A percentile compares a stretch with the other conserved stretches of the same genome.
Conservation (phyloP, 2,329 filamentous ascomycete species). For the Eutypella sp. region DNA sequence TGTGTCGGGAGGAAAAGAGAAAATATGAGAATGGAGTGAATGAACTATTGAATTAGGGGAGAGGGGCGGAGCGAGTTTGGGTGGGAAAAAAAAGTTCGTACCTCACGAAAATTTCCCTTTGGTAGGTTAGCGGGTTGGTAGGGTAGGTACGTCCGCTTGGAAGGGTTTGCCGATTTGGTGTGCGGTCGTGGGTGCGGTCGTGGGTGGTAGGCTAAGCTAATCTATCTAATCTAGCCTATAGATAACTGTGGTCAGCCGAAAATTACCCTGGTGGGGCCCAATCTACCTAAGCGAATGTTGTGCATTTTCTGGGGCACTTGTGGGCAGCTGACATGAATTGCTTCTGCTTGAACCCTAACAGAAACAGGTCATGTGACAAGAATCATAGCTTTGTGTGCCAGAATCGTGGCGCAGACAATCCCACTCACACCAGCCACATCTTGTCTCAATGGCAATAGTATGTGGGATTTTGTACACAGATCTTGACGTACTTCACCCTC, state of each 20-base stretch:
- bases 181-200: too few species aligned
- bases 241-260: too few species aligned
- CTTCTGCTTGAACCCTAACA: background rate
- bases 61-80: too few species aligned
- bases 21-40: conserved; percentile 16
- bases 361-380: background rate
- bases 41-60: too few species aligned
- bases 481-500: too few species aligned
- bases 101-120: conserved; percentile 19
- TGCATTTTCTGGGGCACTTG: background rate
- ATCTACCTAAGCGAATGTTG: background rate
- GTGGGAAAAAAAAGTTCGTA: conserved; percentile 14
- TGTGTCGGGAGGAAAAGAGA: conserved; percentile 22
- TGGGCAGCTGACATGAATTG: background rate
- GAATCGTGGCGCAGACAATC: background rate
- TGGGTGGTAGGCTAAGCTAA: too few species aligned
- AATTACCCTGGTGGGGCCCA: background rate
- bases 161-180: too few species aligned
- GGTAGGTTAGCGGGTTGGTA: conserved; percentile 8
- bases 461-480: too few species aligned
- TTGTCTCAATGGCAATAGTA: too few species aligned
- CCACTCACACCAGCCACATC: background rate
- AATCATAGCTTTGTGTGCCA: background rate
- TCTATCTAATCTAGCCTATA: too few species aligned
- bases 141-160: too few species aligned